Evolutionary conservation across 495 filamentous ascomycete species (phyloP).

Genomic region (Xylaria palmicola): DNA sequence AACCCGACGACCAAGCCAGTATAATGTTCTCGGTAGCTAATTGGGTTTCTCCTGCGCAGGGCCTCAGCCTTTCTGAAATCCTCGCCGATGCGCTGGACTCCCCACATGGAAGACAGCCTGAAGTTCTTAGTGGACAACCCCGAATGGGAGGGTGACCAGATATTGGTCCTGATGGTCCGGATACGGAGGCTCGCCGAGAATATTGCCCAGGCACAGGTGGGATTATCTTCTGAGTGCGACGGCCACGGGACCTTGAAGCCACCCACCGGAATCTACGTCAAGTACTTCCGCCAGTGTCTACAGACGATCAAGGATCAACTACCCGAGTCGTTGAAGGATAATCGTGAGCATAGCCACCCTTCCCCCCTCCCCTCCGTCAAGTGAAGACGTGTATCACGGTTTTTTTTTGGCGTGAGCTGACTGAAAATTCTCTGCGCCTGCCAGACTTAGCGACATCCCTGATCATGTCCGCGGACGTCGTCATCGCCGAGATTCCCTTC

Average conservation of each 20-base stretch:
- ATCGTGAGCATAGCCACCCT: slow-evolving; percentile 22
- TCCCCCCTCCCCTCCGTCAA: no score
- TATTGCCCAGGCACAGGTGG: slow-evolving; percentile 18
- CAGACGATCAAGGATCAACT: slow-evolving; percentile 21
- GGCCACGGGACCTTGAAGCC: slow-evolving; percentile 8
- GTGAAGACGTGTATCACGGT: no score
- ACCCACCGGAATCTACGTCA: slow-evolving; percentile 20
- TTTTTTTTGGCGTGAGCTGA: neutral
- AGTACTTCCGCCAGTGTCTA: slow-evolving; percentile 19
- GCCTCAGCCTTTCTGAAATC: slow-evolving; percentile 29
- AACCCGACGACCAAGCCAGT: neutral
- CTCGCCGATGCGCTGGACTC: slow-evolving; percentile 32
- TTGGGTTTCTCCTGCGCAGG: slow-evolving; percentile 14
- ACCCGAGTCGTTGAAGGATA: slow-evolving; percentile 17
- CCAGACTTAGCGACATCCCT: neutral
- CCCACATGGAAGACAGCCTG: slow-evolving; percentile 33
- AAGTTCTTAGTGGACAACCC: slow-evolving; percentile 21
- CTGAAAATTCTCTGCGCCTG: neutral
- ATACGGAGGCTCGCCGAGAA: slow-evolving; percentile 33
- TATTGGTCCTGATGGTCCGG: slow-evolving; percentile 33
- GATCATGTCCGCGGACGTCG: slow-evolving; percentile 17
- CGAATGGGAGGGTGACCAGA: slow-evolving; percentile 23
- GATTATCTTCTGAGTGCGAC: slow-evolving; percentile 19
- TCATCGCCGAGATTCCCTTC: slow-evolving; percentile 27
- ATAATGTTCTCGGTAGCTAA: neutral